Conservation (phyloP, 768 basidiomycete species). For the Tylopilus plumbeoviolaceoides region DNA sequence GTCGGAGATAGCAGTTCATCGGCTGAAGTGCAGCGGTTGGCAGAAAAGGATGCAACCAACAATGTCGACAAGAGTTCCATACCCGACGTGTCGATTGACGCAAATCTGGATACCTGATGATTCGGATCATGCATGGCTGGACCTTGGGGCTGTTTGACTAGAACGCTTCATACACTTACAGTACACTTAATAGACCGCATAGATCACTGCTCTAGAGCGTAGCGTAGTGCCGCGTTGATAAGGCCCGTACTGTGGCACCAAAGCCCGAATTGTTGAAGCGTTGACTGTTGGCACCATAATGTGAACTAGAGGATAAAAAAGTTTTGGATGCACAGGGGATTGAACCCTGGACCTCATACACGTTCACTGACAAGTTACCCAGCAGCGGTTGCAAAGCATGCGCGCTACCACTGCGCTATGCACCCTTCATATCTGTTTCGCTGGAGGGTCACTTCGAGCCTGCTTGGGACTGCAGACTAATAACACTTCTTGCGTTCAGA, state of each 20-base stretch:
- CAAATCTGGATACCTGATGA: slow-evolving; percentile 4
- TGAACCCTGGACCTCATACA: slow-evolving; percentile 44
- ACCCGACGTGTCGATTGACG: neutral
- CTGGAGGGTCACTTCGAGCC: too few relatives aligned
- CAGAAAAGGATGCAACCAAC: neutral
- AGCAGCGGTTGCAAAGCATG: slow-evolving; percentile 35
- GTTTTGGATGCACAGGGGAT: slow-evolving; percentile 39
- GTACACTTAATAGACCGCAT: slow-evolving; percentile 13
- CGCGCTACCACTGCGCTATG: slow-evolving; percentile 39
- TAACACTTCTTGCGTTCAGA: too few relatives aligned
- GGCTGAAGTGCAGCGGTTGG: neutral
- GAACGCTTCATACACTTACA: neutral
- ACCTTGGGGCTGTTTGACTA: neutral
- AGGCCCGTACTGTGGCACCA: neutral
- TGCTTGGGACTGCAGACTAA: neutral
- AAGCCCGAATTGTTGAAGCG: too few relatives aligned
- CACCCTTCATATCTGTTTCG: slow-evolving; percentile 8
- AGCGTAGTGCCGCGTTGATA: neutral
- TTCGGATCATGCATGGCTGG: neutral
- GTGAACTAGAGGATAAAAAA: slow-evolving; percentile 7
- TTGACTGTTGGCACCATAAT: too few relatives aligned
- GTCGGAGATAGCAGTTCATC: neutral
- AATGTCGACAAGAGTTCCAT: neutral
- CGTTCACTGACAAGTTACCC: slow-evolving; percentile 4
- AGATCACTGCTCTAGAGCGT: neutral